Conservation (phyloP, 495 filamentous ascomycete species). For the Pyrenopolyporus hunteri region DNA sequence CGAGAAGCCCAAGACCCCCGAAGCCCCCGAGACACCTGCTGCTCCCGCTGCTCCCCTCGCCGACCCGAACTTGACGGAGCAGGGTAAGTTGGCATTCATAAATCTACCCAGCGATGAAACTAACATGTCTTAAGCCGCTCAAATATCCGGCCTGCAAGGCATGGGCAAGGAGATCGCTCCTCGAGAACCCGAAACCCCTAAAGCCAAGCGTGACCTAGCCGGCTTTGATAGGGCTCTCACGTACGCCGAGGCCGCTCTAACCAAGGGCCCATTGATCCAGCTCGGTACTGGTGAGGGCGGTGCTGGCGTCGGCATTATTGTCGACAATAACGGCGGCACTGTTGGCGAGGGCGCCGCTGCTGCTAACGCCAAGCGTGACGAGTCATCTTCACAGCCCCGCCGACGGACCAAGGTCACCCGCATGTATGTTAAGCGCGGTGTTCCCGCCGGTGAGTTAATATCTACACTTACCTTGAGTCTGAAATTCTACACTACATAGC, state of each 20-base stretch:
- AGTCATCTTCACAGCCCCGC: slow-evolving; percentile 38
- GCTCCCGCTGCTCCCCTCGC: slow-evolving; percentile 5
- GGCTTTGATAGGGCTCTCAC: slow-evolving; percentile 57
- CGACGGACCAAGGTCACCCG: slow-evolving; percentile 55
- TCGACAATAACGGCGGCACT: slow-evolving; percentile 47
- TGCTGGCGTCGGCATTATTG: slow-evolving; percentile 56
- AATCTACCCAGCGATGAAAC: not conserved
- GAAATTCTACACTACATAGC: not conserved
- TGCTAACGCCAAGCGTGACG: slow-evolving; percentile 40
- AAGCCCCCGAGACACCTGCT: slow-evolving; percentile 16
- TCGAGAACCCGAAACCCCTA: slow-evolving; percentile 36
- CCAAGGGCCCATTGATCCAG: slow-evolving; percentile 53
- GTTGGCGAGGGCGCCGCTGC: slow-evolving; percentile 12
- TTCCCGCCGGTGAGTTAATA: slow-evolving; percentile 49
- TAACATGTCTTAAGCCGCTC: slow-evolving; percentile 41
- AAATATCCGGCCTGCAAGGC: slow-evolving; percentile 53
- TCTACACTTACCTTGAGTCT: not conserved
- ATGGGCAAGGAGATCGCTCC: slow-evolving; percentile 59
- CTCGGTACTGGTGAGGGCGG: slow-evolving; percentile 55
- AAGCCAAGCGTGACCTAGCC: slow-evolving; percentile 50
- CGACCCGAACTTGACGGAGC: slow-evolving; percentile 47
- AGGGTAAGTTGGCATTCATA: slow-evolving; percentile 36
- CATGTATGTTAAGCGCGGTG: slow-evolving; percentile 56
- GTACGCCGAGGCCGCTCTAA: slow-evolving; percentile 53
- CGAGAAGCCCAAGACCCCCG: slow-evolving; percentile 17